These are phyloP conservation scores for Metschnikowia baotianmanensis DNA, from an alignment of 805 yeast species.

Conservation along the genomic window DNA sequence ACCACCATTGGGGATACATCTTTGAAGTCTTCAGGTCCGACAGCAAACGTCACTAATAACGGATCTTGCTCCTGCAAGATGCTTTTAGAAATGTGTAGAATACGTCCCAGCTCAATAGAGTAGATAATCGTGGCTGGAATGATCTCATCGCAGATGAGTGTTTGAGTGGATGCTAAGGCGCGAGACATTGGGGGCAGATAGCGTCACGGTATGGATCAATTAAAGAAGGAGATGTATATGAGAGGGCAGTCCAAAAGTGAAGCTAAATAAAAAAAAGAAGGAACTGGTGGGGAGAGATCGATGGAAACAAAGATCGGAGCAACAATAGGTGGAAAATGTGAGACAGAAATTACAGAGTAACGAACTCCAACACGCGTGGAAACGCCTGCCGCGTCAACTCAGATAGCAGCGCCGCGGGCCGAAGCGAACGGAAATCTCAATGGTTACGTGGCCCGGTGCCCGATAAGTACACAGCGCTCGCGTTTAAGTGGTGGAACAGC, in stretches of 20 bases:
- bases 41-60: slow-evolving; percentile 41
- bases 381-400: no score
- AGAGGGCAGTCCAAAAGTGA: background rate
- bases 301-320: background rate
- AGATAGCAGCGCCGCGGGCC: slow-evolving; percentile 5
- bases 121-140: slow-evolving; percentile 65
- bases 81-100: slow-evolving; percentile 45
- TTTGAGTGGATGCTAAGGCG: slow-evolving; percentile 62
- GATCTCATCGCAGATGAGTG: slow-evolving; percentile 46
- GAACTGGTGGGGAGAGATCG: no score
- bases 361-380: background rate
- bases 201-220: background rate
- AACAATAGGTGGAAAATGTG: background rate
- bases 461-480: slow-evolving; percentile 1
- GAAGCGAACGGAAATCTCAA: background rate
- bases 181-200: slow-evolving; percentile 42
- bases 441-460: slow-evolving; percentile 3
- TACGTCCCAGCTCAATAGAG: slow-evolving; percentile 50
- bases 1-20: slow-evolving; percentile 62
- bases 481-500: no score
- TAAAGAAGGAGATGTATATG: no score
- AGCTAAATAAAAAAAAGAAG: background rate
- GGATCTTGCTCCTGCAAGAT: slow-evolving; percentile 41
- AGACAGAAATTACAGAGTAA: background rate
- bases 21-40: slow-evolving; percentile 40